phyloP scores from a whole-genome alignment of 305 asterid genomes.

The Fraxinus xanthoxyloides region DNA sequence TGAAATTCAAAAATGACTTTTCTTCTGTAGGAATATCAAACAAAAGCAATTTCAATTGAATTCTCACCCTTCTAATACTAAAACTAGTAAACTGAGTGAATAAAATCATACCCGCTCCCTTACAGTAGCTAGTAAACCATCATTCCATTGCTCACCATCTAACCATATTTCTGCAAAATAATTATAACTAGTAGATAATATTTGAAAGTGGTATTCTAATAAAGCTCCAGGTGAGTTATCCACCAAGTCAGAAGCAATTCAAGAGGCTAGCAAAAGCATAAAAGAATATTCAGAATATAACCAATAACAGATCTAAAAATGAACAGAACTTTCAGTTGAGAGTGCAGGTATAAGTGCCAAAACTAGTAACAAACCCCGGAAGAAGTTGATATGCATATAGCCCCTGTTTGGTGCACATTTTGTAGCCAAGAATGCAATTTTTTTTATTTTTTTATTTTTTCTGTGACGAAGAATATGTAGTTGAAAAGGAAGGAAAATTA shows the following conservation, averaged over 20 bases:
- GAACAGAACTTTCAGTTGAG: background rate
- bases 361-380: background rate
- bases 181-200: slow-evolving; percentile 12
- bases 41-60: background rate
- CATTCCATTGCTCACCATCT: slow-evolving; percentile 99
- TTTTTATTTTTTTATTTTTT: no score
- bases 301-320: background rate
- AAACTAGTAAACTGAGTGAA: background rate
- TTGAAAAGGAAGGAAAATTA: no score
- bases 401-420: no score
- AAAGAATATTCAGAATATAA: background rate
- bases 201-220: slow-evolving; percentile 5
- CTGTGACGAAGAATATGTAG: no score
- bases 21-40: background rate
- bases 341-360: background rate
- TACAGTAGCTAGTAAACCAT: slow-evolving; percentile 87
- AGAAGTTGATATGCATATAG: background rate
- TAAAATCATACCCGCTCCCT: slow-evolving; percentile 79
- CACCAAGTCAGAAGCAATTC: slow-evolving; percentile 14
- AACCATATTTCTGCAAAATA: slow-evolving; percentile 68
- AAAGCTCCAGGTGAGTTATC: slow-evolving; percentile 1
- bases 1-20: background rate
- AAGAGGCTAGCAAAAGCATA: background rate
- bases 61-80: slow-evolving; percentile 8
- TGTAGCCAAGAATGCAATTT: no score